Evolutionary conservation across 1,284 basidiomycete genomes (phyloP).

Genomic region (Phaffia rhodozyma): DNA sequence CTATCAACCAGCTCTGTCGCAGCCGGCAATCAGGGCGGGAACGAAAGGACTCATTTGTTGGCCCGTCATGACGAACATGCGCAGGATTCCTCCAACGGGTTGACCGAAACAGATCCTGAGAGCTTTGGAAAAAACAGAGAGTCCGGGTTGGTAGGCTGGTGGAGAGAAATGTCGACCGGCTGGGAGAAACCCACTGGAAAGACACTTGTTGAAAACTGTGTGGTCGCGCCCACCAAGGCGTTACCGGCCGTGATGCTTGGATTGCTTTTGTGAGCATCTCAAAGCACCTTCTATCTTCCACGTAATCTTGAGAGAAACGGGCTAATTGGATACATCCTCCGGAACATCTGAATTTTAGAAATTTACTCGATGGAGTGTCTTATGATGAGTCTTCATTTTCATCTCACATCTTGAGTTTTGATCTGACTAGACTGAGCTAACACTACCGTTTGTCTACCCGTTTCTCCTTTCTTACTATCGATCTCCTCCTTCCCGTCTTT

Average conservation of each 20-base stretch:
- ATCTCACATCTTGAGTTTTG: background rate
- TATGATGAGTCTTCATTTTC: conserved; percentile 43
- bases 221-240: conserved; percentile 39
- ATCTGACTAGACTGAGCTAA: background rate
- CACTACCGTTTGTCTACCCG: background rate
- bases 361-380: conserved; percentile 79
- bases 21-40: background rate
- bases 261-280: conserved; percentile 44
- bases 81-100: background rate
- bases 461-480: background rate
- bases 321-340: too few species aligned
- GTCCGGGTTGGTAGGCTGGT: background rate
- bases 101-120: background rate
- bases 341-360: conserved; percentile 30
- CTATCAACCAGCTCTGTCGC: too few species aligned
- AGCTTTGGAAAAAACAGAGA: background rate
- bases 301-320: too few species aligned
- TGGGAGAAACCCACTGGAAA: conserved; percentile 7
- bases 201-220: conserved; percentile 18
- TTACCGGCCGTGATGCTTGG: conserved; percentile 80
- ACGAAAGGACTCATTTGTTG: background rate
- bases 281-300: too few species aligned
- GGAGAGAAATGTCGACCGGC: background rate
- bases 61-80: background rate
- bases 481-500: conserved; percentile 6